Evolutionary conservation across 345 rosid genomes (phyloP).

Genomic region (Cochlearia excelsa): DNA sequence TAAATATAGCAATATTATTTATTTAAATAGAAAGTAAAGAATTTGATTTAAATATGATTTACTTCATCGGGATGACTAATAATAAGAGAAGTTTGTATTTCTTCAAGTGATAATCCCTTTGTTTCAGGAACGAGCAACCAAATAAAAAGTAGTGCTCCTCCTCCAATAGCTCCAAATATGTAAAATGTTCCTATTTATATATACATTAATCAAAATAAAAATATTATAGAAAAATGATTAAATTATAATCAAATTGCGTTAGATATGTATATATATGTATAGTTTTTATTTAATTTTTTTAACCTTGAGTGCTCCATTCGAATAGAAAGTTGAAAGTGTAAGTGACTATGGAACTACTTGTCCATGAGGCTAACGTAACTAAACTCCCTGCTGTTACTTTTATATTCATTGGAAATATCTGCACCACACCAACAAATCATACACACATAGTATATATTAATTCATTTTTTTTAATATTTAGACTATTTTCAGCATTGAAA

Average conservation of each 20-base stretch:
- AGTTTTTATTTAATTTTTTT: too few species aligned
- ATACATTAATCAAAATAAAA: background rate
- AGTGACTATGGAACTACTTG: slow-evolving; percentile 39
- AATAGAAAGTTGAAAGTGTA: slow-evolving; percentile 44
- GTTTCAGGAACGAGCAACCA: slow-evolving; percentile 69
- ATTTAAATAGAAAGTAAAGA: too few species aligned
- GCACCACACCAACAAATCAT: slow-evolving; percentile 11
- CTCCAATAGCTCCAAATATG: slow-evolving; percentile 24
- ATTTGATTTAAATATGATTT: too few species aligned
- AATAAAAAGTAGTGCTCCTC: slow-evolving; percentile 45
- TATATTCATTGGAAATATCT: slow-evolving; percentile 52
- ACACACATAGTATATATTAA: background rate
- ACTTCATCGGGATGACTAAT: background rate
- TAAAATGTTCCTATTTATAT: slow-evolving; percentile 29
- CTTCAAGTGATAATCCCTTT: slow-evolving; percentile 63
- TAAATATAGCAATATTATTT: too few species aligned
- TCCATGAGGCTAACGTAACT: slow-evolving; percentile 43
- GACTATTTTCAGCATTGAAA: background rate
- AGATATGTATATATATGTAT: too few species aligned
- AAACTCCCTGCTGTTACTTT: slow-evolving; percentile 50
- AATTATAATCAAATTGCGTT: too few species aligned
- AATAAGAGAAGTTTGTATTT: slow-evolving; percentile 20
- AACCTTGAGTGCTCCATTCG: slow-evolving; percentile 50
- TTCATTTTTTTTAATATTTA: background rate
- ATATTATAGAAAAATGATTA: background rate